phyloP scores from a whole-genome alignment of 2,329 filamentous ascomycete genomes.

The Fusarium sp. region DNA sequence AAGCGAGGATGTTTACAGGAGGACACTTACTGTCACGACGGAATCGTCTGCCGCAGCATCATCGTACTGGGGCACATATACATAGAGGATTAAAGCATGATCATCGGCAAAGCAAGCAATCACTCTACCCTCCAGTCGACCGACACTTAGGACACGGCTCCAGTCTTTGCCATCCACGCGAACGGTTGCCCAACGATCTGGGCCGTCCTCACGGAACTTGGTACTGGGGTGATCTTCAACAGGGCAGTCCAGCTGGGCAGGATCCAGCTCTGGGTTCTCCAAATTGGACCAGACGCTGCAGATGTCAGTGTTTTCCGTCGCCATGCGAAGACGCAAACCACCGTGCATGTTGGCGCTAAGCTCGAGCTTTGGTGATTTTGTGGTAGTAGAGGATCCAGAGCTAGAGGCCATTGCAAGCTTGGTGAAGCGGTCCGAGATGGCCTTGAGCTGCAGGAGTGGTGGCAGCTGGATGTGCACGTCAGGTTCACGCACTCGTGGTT shows the following conservation, averaged over 20 bases:
- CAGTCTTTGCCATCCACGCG: conserved; percentile 94
- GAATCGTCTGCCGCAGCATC: conserved; percentile 74
- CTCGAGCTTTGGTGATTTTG: conserved; percentile 76
- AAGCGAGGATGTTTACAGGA: conserved; percentile 5
- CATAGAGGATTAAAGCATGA: conserved; percentile 84
- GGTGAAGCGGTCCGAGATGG: conserved; percentile 95
- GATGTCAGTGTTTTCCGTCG: conserved; percentile 86
- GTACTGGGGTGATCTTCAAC: conserved; percentile 86
- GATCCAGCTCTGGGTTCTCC: conserved; percentile 88
- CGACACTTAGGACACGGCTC: conserved; percentile 93
- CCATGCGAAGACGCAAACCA: conserved; percentile 80
- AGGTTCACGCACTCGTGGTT: conserved; percentile 89
- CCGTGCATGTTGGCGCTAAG: conserved; percentile 96
- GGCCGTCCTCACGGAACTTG: conserved; percentile 79
- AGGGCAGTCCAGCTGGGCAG: conserved; percentile 76
- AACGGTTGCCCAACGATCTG: conserved; percentile 88
- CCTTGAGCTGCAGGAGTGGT: conserved; percentile 87
- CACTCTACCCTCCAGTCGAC: conserved; percentile 87
- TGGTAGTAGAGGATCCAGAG: conserved; percentile 55
- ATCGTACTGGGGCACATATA: conserved; percentile 80
- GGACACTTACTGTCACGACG: conserved; percentile 73
- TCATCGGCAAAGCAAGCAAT: conserved; percentile 91
- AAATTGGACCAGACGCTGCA: conserved; percentile 87
- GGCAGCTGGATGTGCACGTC: conserved; percentile 95
- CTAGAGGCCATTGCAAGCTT: conserved; percentile 75